Evolutionary conservation across 352 stramenopile species (phyloP).

Genomic region (Globisporangium middletonii): DNA sequence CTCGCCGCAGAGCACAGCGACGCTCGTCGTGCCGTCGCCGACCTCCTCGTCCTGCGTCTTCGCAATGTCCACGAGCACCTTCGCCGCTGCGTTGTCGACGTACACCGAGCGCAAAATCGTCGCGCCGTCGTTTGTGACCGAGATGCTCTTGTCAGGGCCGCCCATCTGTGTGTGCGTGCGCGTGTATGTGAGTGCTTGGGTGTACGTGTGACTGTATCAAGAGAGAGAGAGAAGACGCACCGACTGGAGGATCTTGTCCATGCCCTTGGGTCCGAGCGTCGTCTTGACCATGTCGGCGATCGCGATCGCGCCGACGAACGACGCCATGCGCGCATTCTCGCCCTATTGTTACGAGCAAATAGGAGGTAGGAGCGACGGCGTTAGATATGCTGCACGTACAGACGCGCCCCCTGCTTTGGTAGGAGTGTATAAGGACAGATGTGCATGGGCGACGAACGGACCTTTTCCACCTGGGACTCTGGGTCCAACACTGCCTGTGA

Average conservation of each 20-base stretch:
- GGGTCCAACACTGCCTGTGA: constrained; percentile 62
- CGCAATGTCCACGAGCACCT: constrained; percentile 98
- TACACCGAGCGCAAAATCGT: constrained; percentile 98
- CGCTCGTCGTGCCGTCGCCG: constrained; percentile 97
- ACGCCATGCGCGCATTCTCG: constrained; percentile 98
- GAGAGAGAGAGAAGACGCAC: constrained; percentile 28
- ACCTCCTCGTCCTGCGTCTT: constrained; percentile 99
- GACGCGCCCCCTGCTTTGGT: not conserved
- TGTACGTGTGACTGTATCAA: too few species aligned
- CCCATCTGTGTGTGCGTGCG: constrained; percentile 35
- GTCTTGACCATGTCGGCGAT: constrained; percentile 99
- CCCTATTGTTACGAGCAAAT: constrained; percentile 50
- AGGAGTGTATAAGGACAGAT: too few species aligned
- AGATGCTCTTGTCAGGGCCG: constrained; percentile 84
- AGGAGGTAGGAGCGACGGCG: too few species aligned
- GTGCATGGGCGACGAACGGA: constrained; percentile 3
- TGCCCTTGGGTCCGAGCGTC: constrained; percentile 98
- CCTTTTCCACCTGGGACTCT: constrained; percentile 81
- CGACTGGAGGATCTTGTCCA: constrained; percentile 99
- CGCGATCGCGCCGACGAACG: constrained; percentile 98
- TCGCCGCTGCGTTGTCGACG: constrained; percentile 98
- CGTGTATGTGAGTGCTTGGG: not conserved
- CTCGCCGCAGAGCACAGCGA: constrained; percentile 96
- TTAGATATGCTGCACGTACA: not conserved
- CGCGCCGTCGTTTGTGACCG: constrained; percentile 98